These are phyloP conservation scores for Apophysomyces trapeziformis DNA, from an alignment of 371 early-diverging fungal species.

Conservation along the genomic window DNA sequence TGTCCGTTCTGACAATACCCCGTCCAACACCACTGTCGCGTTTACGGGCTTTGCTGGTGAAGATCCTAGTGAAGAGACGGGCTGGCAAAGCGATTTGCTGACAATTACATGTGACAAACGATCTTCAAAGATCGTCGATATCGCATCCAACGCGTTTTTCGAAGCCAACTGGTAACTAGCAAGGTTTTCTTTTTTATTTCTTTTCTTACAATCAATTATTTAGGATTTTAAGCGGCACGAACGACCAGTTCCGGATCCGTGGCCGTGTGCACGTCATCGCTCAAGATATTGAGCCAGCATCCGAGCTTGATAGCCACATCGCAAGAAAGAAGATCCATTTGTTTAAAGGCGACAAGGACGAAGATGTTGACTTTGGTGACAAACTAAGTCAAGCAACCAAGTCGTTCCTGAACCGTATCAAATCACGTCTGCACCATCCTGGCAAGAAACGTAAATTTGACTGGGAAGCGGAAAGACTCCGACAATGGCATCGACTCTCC, in stretches of 20 bases:
- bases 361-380: constrained; percentile 7
- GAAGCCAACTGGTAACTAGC: constrained; percentile 27
- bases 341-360: constrained; percentile 14
- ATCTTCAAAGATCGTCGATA: constrained; percentile 12
- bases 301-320: constrained; percentile 20
- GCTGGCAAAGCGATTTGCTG: constrained; percentile 21
- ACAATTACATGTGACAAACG: constrained; percentile 20
- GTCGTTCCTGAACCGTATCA: constrained; percentile 21
- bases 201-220: neutral
- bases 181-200: neutral
- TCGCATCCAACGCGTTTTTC: constrained; percentile 4
- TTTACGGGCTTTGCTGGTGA: constrained; percentile 30
- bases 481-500: constrained; percentile 28
- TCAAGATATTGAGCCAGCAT: constrained; percentile 7
- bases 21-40: constrained; percentile 27
- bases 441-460: constrained; percentile 20
- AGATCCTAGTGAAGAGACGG: constrained; percentile 18
- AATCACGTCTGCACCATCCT: constrained; percentile 16
- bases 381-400: constrained; percentile 23
- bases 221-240: constrained; percentile 16
- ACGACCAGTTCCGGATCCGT: constrained; percentile 22
- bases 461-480: constrained; percentile 46
- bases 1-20: constrained; percentile 19
- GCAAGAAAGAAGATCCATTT: constrained; percentile 14
- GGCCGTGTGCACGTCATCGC: constrained; percentile 21